Evolutionary conservation across 2,329 filamentous ascomycete species (phyloP).

Genomic region (Diaporthe caulivora): DNA sequence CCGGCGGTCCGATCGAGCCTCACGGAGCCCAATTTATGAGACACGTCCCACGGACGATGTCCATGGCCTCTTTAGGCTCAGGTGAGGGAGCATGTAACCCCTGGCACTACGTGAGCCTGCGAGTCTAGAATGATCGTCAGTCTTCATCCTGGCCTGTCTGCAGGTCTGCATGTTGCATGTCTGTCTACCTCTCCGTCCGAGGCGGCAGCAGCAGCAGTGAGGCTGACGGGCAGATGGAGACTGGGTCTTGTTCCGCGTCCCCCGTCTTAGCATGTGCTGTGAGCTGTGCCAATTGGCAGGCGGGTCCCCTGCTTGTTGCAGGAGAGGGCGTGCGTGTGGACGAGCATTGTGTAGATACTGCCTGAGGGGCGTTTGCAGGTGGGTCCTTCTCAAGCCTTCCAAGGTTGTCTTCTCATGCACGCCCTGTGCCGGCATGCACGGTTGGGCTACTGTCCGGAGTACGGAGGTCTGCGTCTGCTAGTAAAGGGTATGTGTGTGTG

Average conservation of each 20-base stretch:
- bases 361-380: not conserved
- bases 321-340: slow-evolving; percentile 1
- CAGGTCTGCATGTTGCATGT: not conserved
- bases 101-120: not conserved
- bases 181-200: not conserved
- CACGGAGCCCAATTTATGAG: not conserved
- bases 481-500: too few relatives aligned
- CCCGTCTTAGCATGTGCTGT: slow-evolving; percentile 18
- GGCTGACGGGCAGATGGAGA: not conserved
- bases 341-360: not conserved
- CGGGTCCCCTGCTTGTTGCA: slow-evolving; percentile 28
- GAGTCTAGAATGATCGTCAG: slow-evolving; percentile 9
- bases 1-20: not conserved
- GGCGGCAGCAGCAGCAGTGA: slow-evolving; percentile 4
- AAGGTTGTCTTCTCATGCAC: slow-evolving; percentile 24
- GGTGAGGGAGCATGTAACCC: slow-evolving; percentile 21
- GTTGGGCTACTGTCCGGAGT: not conserved
- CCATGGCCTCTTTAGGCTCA: slow-evolving; percentile 22
- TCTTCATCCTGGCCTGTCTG: slow-evolving; percentile 14
- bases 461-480: not conserved
- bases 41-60: slow-evolving; percentile 26
- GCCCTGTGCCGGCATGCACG: slow-evolving; percentile 13
- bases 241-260: not conserved
- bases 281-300: slow-evolving; percentile 22
- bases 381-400: slow-evolving; percentile 18